Conservation (phyloP, 2,329 filamentous ascomycete genomes). For the Hymenoscyphus occultus region DNA sequence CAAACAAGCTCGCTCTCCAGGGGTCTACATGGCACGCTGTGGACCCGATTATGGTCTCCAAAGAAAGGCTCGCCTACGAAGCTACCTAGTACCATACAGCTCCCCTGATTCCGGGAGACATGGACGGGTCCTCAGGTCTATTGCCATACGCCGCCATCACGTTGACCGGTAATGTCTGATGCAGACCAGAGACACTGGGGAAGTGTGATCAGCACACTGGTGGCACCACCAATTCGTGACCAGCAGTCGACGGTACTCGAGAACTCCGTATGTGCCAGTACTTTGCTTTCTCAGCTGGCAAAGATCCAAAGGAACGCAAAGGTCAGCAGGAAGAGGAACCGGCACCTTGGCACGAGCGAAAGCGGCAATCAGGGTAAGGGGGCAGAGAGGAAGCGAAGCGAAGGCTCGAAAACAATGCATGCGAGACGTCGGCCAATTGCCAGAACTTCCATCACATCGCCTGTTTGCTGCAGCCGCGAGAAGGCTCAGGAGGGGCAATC, state of each 20-base stretch:
- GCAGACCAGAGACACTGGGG: not conserved
- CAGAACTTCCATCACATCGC: too few relatives aligned
- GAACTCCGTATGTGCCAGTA: not conserved
- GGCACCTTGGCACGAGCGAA: not conserved
- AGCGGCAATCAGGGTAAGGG: not conserved
- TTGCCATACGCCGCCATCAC: not conserved
- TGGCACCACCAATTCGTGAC: not conserved
- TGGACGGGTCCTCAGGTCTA: not conserved
- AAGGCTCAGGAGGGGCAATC: not conserved
- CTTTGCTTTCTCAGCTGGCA: not conserved
- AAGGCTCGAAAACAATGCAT: constrained; percentile 1
- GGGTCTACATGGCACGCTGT: not conserved
- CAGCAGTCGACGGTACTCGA: not conserved
- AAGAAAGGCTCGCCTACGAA: not conserved
- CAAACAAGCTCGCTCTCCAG: not conserved
- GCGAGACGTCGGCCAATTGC: not conserved
- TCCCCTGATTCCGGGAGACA: not conserved
- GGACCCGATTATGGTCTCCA: not conserved
- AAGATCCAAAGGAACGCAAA: not conserved
- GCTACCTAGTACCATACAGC: too few relatives aligned
- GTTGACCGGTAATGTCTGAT: not conserved
- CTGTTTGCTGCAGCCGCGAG: not conserved
- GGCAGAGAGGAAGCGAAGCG: constrained; percentile 2
- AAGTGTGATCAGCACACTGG: not conserved
- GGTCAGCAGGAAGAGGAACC: not conserved